Evolutionary conservation across 1,284 basidiomycete genomes (phyloP).

Genomic region (Ceratobasidium theobromae): DNA sequence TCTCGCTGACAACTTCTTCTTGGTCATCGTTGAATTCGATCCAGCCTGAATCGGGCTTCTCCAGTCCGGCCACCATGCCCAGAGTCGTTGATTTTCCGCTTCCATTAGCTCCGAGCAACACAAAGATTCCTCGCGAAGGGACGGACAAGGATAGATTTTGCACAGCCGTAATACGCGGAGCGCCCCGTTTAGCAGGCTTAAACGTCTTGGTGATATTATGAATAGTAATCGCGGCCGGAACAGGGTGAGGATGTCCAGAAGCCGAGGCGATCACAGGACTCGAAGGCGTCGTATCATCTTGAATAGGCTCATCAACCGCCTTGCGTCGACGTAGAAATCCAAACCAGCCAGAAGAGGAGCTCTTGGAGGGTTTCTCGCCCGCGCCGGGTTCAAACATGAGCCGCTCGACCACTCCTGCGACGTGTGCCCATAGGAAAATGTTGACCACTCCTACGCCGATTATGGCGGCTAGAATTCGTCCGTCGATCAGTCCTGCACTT

Average conservation of each 20-base stretch:
- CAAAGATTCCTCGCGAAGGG: conserved; percentile 70
- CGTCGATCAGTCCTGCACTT: conserved; percentile 38
- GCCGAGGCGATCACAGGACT: conserved; percentile 45
- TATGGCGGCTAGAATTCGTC: conserved; percentile 58
- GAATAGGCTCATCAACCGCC: conserved; percentile 34
- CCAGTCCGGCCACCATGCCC: conserved; percentile 64
- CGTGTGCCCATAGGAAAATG: conserved; percentile 68
- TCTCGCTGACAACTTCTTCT: not conserved
- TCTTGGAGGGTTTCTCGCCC: conserved; percentile 46
- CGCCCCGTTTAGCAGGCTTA: conserved; percentile 33
- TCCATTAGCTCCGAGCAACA: conserved; percentile 63
- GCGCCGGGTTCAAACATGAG: conserved; percentile 54
- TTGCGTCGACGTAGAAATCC: conserved; percentile 41
- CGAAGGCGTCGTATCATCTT: conserved; percentile 37
- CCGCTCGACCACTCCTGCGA: conserved; percentile 62
- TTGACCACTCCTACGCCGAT: conserved; percentile 64
- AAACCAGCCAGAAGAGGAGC: conserved; percentile 36
- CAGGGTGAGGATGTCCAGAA: not conserved
- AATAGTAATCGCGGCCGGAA: conserved; percentile 53
- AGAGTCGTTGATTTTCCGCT: conserved; percentile 79
- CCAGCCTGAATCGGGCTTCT: conserved; percentile 58
- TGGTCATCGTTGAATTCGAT: conserved; percentile 59
- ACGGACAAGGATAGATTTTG: conserved; percentile 64
- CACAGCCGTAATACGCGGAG: conserved; percentile 56
- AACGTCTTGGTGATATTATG: conserved; percentile 61